These are phyloP conservation scores for Diaporthe sp. DNA, from an alignment of 2,329 filamentous ascomycete species.

Conservation along the genomic window DNA sequence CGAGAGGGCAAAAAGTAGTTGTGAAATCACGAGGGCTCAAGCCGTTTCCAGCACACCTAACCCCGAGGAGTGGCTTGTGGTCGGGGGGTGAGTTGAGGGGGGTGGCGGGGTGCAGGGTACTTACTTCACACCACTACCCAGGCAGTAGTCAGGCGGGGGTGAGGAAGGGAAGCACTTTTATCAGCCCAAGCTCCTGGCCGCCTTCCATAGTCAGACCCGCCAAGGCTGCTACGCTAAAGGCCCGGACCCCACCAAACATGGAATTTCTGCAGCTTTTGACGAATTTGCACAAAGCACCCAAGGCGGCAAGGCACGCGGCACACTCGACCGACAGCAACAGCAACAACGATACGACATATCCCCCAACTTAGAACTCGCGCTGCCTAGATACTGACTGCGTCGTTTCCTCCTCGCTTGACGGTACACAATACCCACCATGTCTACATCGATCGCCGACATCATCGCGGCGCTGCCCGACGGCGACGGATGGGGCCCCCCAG, in stretches of 20 bases:
- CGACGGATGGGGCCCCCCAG: conserved; percentile 88
- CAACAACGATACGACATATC: neutral
- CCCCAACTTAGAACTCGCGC: neutral
- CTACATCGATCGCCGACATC: conserved; percentile 63
- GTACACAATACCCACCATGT: conserved; percentile 36
- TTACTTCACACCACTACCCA: no score
- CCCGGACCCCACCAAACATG: conserved; percentile 34
- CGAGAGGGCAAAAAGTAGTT: no score
- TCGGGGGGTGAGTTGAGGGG: no score
- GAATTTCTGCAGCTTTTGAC: conserved; percentile 32
- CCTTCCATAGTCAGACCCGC: neutral
- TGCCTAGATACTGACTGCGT: neutral
- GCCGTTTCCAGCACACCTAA: neutral
- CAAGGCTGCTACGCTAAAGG: conserved; percentile 12
- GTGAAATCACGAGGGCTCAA: no score
- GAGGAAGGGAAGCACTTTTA: neutral
- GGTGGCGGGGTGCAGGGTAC: no score
- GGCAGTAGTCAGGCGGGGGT: conserved; percentile 4
- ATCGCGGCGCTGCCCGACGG: conserved; percentile 78
- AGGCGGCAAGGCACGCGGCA: neutral
- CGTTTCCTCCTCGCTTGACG: neutral
- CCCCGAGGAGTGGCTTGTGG: neutral
- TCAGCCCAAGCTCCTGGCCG: neutral
- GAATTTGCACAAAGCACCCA: conserved; percentile 23
- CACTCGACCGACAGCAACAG: neutral